A percentile compares a stretch with the other conserved stretches of the same genome.
These are phyloP conservation scores for Juglanconis sp. DNA, from an alignment of 2,329 filamentous ascomycete species.

Conservation along the genomic window DNA sequence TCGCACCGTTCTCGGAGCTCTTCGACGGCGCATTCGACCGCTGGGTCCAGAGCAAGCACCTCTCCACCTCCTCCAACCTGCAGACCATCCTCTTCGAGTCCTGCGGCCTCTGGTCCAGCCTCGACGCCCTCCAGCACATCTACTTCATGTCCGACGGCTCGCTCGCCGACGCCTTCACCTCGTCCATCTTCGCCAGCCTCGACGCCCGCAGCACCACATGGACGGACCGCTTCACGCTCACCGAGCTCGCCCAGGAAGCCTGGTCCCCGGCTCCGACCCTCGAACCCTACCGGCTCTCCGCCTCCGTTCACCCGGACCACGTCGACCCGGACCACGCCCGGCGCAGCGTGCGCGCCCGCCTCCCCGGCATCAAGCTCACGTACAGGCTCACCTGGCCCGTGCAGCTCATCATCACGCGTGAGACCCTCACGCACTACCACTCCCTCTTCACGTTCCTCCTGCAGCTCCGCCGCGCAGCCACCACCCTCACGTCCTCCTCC, in stretches of 20 bases:
- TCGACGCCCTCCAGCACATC: conserved; percentile 67
- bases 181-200: conserved; percentile 70
- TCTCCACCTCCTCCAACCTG: conserved; percentile 64
- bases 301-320: conserved; percentile 46
- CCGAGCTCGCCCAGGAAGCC: conserved; percentile 71
- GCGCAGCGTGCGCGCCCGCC: conserved; percentile 56
- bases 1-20: conserved; percentile 71
- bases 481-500: conserved; percentile 64
- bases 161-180: conserved; percentile 62
- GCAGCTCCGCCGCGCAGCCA: conserved; percentile 70
- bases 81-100: conserved; percentile 64
- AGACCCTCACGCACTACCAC: conserved; percentile 65
- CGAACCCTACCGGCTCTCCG: conserved; percentile 60
- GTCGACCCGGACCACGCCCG: conserved; percentile 44
- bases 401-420: conserved; percentile 68
- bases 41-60: conserved; percentile 77
- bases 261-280: conserved; percentile 51
- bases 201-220: conserved; percentile 60
- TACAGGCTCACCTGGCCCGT: conserved; percentile 68
- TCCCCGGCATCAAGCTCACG: conserved; percentile 62
- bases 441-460: conserved; percentile 71
- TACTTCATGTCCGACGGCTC: conserved; percentile 77
- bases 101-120: conserved; percentile 62
- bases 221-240: conserved; percentile 80
- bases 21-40: conserved; percentile 67